phyloP scores from a whole-genome alignment of 2,329 filamentous ascomycete genomes.

The Chalaropsis thielavioides region DNA sequence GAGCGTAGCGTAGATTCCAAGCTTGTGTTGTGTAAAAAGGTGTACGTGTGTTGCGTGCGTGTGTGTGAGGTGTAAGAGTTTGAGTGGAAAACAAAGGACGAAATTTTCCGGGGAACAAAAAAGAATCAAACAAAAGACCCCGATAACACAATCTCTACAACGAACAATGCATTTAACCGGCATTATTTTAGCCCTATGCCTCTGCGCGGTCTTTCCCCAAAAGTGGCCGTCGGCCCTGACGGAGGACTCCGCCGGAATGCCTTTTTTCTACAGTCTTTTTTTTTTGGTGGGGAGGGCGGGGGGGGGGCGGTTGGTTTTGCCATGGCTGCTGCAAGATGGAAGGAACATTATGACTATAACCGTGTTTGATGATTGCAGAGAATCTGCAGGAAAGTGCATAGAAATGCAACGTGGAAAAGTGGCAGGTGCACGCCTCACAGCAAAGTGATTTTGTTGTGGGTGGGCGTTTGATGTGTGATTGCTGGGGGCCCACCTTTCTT shows the following conservation, averaged over 20 bases:
- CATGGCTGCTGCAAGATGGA: background rate
- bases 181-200: conserved; percentile 8
- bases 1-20: background rate
- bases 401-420: background rate
- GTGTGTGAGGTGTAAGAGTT: too few species aligned
- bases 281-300: background rate
- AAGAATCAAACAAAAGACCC: background rate
- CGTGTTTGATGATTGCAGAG: background rate
- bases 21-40: background rate
- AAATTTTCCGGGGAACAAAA: background rate
- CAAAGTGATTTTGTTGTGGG: background rate
- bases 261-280: background rate
- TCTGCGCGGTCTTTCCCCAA: conserved; percentile 5
- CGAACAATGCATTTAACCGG: conserved; percentile 5
- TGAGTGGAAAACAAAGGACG: background rate
- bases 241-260: background rate
- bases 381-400: background rate
- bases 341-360: background rate
- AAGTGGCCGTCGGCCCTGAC: background rate
- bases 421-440: background rate
- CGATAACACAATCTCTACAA: background rate
- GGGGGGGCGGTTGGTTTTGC: too few species aligned
- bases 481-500: background rate
- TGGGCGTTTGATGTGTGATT: background rate
- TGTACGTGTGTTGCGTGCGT: too few species aligned